Base-by-base conservation (phyloP, 371 early-diverging fungal genomes). In the Thermomucor indicae-seudaticae region DNA sequence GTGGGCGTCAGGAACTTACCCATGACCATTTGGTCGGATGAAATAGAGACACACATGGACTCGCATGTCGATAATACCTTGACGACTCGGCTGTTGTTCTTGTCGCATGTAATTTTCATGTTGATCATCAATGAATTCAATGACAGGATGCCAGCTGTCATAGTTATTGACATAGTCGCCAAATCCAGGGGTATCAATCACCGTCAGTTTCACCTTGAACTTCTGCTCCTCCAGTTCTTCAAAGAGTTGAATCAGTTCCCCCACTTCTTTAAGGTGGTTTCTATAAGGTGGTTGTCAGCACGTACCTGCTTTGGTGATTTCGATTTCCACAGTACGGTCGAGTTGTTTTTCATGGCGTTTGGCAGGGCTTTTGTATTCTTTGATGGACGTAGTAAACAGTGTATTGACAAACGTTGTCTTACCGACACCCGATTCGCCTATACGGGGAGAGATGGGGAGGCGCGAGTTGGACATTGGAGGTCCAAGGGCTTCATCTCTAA, bases 1-100 rank as follows among this genome's bases (percentile, higher is more conserved):
- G 14, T 37, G 5, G 19, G 19, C 19, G 2, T 12, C 5, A n/a
- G 27, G 2, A 14, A 40, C 77, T 51, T 76, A 88, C 89, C 85
- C 88, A 60, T 91, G 92, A 14, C 93, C 92, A 27, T 88, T 88
- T 22, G 95, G 93, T 25, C 91, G 84, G 55, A 96, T 91, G 61
- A 96, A 95, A 80, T 96, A 96, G 14, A 99, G 60, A 62, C 95
- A 94, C 3, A 92, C 95, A 58, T 99, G 89, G 16, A 91, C 85
- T 43, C 91, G 68, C 64, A 83, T 62, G 63, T 93, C 92, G 52
- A 81, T 77, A 31, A 72, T 63, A 12, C 79, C 73, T 25, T 71
- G 64, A 30, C 88, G 68, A 25, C 72, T 64, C 5, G 80, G 72
- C 24, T 79, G 77, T 34, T 75, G 70, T 56, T 89, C 88, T 43